Evolutionary conservation across 805 yeast species (phyloP), one percentile per base, ranked within the genome.

Genomic region (Wickerhamomyces silvicola): DNA sequence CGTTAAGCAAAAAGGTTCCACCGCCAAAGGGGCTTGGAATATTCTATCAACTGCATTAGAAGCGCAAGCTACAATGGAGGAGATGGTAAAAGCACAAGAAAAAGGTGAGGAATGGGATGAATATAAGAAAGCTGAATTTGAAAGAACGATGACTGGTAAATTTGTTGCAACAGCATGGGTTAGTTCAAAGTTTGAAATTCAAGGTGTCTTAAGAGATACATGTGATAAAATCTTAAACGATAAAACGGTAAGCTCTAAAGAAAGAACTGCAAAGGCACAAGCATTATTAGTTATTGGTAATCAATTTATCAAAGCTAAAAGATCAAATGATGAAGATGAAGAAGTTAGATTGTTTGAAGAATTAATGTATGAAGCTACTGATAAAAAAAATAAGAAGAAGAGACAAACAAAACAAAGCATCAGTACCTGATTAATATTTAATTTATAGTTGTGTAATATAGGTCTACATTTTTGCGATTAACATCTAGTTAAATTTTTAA

Each of bases 121-220:
- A 6, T 81, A 72, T 33, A 71, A 73, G 46, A 72, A 75, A 40
- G 86, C 78, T 2, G 92, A 86, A 52, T 73, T 82, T 60, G 96
- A 90, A 50, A 72, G 86, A 31, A 62, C 74, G 35, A 71, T 90
- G 41, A 78, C 86, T 33, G 97, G 98, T 16, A 92, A 90, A 56
- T 73, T 92, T 15, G 68, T 92, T 31, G 90, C 92, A 7, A 87
- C 95, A 2, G 94, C 95, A 13, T 92, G 99, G 99, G 83, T 84
- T 15, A 84, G 94, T 24, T 85, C 95, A 14, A 78, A 82, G 45
- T 80, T 77, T 58, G 99, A 92, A 61, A 78, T 88, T 33, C 79
- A 80, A 38, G 68, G 81, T 18, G 78, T 83, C n/a, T 53, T 83
- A 32, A 74, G 92, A 30, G 88, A 81, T 20, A 87, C 87, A 8